Evolutionary conservation across 768 basidiomycete species (phyloP).

Genomic region (Amanita muscaria): DNA sequence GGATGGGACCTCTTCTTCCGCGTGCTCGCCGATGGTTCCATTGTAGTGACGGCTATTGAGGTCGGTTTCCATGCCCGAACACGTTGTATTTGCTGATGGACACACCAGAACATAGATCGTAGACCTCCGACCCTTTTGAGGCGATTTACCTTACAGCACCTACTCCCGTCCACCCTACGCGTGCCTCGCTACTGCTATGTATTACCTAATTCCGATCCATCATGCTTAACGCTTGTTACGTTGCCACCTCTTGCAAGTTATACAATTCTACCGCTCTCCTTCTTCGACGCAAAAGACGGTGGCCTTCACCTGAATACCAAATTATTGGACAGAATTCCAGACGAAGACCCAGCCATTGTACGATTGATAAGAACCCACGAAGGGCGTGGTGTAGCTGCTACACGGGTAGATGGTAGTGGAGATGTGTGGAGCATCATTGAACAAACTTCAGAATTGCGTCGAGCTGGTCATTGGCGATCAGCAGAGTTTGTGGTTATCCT

Average conservation of each 20-base stretch:
- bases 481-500: conserved; percentile 67
- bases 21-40: conserved; percentile 62
- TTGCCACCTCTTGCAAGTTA: conserved; percentile 59
- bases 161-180: conserved; percentile 35
- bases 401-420: conserved; percentile 47
- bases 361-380: conserved; percentile 73
- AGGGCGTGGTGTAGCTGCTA: conserved; percentile 63
- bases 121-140: conserved; percentile 77
- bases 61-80: conserved; percentile 32
- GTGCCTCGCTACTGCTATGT: conserved; percentile 45
- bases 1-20: conserved; percentile 77
- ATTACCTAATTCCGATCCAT: conserved; percentile 37
- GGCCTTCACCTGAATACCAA: conserved; percentile 39
- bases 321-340: conserved; percentile 27
- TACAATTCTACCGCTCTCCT: conserved; percentile 45
- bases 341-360: conserved; percentile 45
- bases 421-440: conserved; percentile 55
- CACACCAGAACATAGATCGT: conserved; percentile 72
- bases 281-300: conserved; percentile 53
- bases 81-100: conserved; percentile 5
- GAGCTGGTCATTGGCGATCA: conserved; percentile 41
- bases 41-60: conserved; percentile 62
- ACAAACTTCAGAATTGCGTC: conserved; percentile 37
- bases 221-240: conserved; percentile 49
- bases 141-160: conserved; percentile 66